Percentiles rank a stretch among this genome's conserved stretches.
Evolutionary conservation across 2,329 filamentous ascomycete genomes (phyloP).

Genomic region (Verticillium isaacii): DNA sequence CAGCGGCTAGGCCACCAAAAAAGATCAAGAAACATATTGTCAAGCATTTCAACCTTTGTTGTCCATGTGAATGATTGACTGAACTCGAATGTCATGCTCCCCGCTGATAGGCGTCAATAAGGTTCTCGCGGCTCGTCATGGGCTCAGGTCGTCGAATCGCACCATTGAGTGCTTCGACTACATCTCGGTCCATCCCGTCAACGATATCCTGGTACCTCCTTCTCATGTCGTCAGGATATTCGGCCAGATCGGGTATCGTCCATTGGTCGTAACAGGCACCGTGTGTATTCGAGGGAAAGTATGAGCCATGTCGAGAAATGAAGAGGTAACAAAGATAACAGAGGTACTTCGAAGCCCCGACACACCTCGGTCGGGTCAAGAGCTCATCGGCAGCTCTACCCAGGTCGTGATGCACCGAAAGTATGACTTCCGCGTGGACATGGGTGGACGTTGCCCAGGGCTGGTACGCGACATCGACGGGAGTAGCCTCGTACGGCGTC

Average conservation of each 20-base stretch:
- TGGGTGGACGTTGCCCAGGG: conserved; percentile 12
- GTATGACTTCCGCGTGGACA: conserved; percentile 12
- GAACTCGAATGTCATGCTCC: neutral
- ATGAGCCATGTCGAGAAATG: conserved; percentile 10
- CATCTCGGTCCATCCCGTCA: conserved; percentile 7
- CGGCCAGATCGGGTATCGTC: conserved; percentile 13
- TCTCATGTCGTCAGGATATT: conserved; percentile 6
- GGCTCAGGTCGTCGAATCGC: conserved; percentile 11
- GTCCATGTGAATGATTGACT: neutral
- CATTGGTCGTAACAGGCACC: conserved; percentile 14
- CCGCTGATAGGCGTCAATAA: conserved; percentile 1
- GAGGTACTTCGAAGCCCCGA: conserved; percentile 13
- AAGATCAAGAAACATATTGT: neutral
- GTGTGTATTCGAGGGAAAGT: conserved; percentile 11
- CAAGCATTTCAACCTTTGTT: neutral
- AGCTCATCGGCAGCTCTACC: neutral
- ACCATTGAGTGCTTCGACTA: neutral
- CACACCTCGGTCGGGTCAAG: conserved; percentile 4
- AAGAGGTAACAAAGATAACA: conserved; percentile 14
- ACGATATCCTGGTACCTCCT: conserved; percentile 7
- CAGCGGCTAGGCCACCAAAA: neutral
- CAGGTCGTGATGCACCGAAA: conserved; percentile 10
- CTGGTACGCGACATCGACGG: conserved; percentile 9
- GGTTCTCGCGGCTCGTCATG: conserved; percentile 13
- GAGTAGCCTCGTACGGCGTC: conserved; percentile 9